A percentile compares a stretch with the other conserved stretches of the same genome.
Evolutionary conservation across 2,329 filamentous ascomycete genomes (phyloP).

Genomic region (Ophiostoma ips): DNA sequence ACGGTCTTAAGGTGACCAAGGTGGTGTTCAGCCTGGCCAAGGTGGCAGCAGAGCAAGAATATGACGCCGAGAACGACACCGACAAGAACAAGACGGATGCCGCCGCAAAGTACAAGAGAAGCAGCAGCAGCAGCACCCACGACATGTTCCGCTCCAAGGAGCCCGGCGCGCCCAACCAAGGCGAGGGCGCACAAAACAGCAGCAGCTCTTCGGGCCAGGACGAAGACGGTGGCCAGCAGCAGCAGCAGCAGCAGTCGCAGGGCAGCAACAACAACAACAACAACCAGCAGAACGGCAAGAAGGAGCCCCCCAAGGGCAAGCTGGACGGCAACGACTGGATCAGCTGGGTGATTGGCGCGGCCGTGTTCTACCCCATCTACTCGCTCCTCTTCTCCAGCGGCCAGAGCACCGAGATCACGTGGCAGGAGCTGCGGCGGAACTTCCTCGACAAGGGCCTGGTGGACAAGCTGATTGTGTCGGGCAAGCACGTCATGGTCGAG

Average conservation of each 20-base stretch:
- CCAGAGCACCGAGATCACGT: constrained; percentile 66
- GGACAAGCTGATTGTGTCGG: constrained; percentile 76
- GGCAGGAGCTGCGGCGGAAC: constrained; percentile 88
- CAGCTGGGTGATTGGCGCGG: constrained; percentile 27
- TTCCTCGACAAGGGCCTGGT: constrained; percentile 95
- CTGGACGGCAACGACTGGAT: constrained; percentile 39
- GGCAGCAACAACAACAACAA: constrained; percentile 11
- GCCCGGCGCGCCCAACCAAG: neutral
- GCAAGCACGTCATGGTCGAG: constrained; percentile 59
- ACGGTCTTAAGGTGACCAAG: constrained; percentile 45
- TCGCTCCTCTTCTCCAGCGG: constrained; percentile 29
- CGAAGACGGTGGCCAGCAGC: neutral
- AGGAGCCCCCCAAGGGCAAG: constrained; percentile 9
- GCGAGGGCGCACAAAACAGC: neutral
- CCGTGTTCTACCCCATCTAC: constrained; percentile 29
- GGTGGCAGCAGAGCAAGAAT: constrained; percentile 19
- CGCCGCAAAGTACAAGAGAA: constrained; percentile 7
- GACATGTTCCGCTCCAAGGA: neutral
- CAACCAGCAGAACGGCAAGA: constrained; percentile 18
- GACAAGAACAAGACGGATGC: neutral
- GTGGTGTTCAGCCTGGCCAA: constrained; percentile 43
- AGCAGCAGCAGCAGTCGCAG: neutral
- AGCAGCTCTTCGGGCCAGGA: neutral
- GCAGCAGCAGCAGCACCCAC: neutral
- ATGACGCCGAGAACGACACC: constrained; percentile 5